phyloP scores from a whole-genome alignment of 2,329 filamentous ascomycete species.

The Akanthomyces lecanii region DNA sequence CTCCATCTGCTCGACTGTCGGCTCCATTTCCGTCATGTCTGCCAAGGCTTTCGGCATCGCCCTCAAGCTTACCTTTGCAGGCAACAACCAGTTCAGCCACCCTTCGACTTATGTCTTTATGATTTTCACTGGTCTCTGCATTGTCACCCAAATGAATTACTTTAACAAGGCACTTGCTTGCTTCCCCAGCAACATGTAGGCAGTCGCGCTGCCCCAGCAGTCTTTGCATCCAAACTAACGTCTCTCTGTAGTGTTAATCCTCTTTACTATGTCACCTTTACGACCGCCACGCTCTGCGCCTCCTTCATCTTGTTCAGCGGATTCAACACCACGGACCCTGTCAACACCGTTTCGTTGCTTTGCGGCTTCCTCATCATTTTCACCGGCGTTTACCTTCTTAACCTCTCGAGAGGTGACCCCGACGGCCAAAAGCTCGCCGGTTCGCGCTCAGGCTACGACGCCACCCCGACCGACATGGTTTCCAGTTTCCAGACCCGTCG shows the following conservation, averaged over 20 bases:
- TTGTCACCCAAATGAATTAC: constrained; percentile 99
- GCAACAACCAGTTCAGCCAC: constrained; percentile 92
- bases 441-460: constrained; percentile 62
- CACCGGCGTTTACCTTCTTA: constrained; percentile 89
- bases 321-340: constrained; percentile 89
- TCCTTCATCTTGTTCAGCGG: constrained; percentile 95
- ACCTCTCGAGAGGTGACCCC: constrained; percentile 89
- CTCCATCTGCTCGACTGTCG: constrained; percentile 95
- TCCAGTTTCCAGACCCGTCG: constrained; percentile 84
- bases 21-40: constrained; percentile 97
- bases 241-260: constrained; percentile 74
- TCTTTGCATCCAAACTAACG: constrained; percentile 16
- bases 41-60: constrained; percentile 98
- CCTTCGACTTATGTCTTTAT: constrained; percentile 97
- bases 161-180: constrained; percentile 98
- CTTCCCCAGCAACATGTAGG: constrained; percentile 95
- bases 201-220: constrained; percentile 32
- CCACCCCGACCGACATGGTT: constrained; percentile 85
- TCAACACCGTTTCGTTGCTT: constrained; percentile 88
- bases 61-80: constrained; percentile 86
- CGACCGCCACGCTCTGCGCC: constrained; percentile 86
- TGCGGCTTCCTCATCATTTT: constrained; percentile 95
- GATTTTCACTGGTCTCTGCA: constrained; percentile 89
- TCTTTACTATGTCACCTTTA: constrained; percentile 96
- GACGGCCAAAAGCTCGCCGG: constrained; percentile 67